phyloP scores from a whole-genome alignment of 305 asterid species.

The Fraxinus ornus region DNA sequence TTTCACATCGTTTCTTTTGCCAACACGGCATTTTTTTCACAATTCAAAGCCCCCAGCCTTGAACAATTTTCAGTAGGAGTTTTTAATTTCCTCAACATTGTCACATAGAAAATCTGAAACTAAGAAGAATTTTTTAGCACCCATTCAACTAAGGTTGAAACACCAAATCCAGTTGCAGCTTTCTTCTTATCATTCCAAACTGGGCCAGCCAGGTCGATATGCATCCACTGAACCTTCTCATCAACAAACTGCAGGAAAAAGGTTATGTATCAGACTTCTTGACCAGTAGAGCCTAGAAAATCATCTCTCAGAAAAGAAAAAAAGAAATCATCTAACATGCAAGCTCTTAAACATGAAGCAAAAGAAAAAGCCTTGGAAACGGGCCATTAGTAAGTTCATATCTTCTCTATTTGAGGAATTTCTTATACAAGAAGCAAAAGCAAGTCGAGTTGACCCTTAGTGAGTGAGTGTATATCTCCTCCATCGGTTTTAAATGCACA shows the following conservation, averaged over 20 bases:
- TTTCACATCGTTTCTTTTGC: background rate
- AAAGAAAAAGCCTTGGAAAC: background rate
- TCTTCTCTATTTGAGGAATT: background rate
- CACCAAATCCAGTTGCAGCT: slow-evolving; percentile 79
- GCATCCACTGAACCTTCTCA: slow-evolving; percentile 98
- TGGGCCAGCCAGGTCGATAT: slow-evolving; percentile 95
- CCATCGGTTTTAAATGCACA: background rate
- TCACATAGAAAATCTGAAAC: background rate
- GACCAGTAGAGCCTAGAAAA: background rate
- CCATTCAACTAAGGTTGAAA: slow-evolving; percentile 89
- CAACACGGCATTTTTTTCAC: background rate
- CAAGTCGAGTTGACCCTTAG: background rate
- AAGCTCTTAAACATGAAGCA: background rate
- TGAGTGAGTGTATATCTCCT: background rate
- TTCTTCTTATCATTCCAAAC: slow-evolving; percentile 86
- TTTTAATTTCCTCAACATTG: background rate
- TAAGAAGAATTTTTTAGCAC: slow-evolving; percentile 58
- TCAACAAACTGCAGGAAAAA: slow-evolving; percentile 72
- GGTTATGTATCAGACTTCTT: background rate
- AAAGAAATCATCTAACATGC: background rate
- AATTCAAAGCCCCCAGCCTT: background rate
- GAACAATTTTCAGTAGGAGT: background rate
- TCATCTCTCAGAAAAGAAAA: background rate
- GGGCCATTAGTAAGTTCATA: background rate
- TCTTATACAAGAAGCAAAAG: background rate